Evolutionary conservation across 768 basidiomycete genomes (phyloP).

Genomic region (Podaxis carcinomalis): DNA sequence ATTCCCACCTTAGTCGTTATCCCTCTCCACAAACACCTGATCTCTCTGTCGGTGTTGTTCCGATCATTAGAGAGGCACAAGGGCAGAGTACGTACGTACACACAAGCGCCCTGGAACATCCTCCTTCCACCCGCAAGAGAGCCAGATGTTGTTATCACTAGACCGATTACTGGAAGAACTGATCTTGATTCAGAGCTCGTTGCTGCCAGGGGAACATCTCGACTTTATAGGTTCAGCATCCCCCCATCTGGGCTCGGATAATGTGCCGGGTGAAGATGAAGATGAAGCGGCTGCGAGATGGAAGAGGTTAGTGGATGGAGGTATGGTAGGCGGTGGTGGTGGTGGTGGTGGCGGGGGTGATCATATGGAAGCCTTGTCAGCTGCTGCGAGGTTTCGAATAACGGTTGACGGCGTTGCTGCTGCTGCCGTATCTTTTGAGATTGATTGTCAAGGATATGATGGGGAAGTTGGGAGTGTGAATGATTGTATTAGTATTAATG

Average conservation of each 20-base stretch:
- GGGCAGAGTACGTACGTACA: neutral
- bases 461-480: constrained; percentile 9
- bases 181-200: constrained; percentile 54
- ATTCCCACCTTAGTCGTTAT: neutral
- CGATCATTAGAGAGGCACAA: neutral
- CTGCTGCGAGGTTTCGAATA: constrained; percentile 10
- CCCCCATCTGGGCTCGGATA: no score
- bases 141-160: neutral
- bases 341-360: neutral
- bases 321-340: neutral
- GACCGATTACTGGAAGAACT: constrained; percentile 42
- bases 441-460: constrained; percentile 10
- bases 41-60: neutral
- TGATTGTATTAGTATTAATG: constrained; percentile 29
- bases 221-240: constrained; percentile 30
- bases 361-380: constrained; percentile 9
- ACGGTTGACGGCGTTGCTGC: constrained; percentile 3
- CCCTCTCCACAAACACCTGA: neutral
- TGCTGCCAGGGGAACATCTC: constrained; percentile 57
- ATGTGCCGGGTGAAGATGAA: neutral
- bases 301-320: neutral
- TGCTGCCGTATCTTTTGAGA: constrained; percentile 8
- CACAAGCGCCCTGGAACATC: neutral
- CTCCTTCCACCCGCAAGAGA: neutral
- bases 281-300: neutral